These are phyloP conservation scores for Nyctanthes arbortristis DNA, from an alignment of 257 asterid species.

Conservation along the genomic window DNA sequence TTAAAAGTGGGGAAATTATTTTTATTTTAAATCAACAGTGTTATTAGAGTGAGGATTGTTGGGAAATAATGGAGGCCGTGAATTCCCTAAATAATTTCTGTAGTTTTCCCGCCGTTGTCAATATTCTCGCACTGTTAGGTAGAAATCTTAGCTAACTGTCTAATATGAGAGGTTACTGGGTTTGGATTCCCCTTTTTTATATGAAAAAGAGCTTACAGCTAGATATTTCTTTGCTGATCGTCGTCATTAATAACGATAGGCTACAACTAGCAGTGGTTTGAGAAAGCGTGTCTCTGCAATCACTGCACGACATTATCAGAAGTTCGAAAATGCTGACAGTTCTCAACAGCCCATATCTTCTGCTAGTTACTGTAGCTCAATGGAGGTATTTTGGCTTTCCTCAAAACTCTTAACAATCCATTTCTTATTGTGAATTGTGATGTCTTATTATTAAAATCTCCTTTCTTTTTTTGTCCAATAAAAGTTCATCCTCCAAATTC, in stretches of 20 bases:
- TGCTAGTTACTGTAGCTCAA: constrained; percentile 61
- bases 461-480: background rate
- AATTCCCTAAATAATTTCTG: too few relatives aligned
- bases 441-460: background rate
- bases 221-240: constrained; percentile 17
- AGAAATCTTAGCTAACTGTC: background rate
- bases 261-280: constrained; percentile 24
- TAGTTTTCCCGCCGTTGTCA: background rate
- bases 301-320: constrained; percentile 34
- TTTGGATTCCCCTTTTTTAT: background rate
- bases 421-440: background rate
- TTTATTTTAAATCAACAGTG: background rate
- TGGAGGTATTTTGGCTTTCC: constrained; percentile 55
- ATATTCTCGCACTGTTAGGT: background rate
- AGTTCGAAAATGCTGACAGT: constrained; percentile 35
- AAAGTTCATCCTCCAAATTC: background rate
- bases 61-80: background rate
- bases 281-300: constrained; percentile 40
- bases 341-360: constrained; percentile 52
- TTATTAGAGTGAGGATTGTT: background rate
- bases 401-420: background rate
- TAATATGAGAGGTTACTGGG: background rate
- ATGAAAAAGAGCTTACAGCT: constrained; percentile 2
- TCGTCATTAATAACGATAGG: constrained; percentile 40
- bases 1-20: too few relatives aligned